Evolutionary conservation across 306 rosid genomes (phyloP), one percentile per base, ranked within the genome.

Genomic region (Cicer bijugum): DNA sequence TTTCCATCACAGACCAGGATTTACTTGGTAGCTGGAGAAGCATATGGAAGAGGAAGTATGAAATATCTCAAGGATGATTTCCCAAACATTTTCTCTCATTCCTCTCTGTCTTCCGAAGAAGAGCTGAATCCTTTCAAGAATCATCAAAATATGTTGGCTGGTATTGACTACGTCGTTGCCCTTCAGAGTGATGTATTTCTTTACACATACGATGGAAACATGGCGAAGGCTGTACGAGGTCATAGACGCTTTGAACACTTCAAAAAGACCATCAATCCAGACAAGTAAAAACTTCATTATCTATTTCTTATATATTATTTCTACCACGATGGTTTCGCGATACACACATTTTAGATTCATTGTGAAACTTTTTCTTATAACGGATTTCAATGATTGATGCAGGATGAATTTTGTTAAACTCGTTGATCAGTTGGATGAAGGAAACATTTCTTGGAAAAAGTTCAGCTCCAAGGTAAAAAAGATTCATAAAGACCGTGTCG

Each of bases 151-250:
- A 91, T 94, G 99, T 82, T 94, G 89, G 99, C 99, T 52, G 99
- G 99, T 72, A 87, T 91, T 81, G 99, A 91, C 75, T 91, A 91
- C 64, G 97, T 81, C 37, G 97, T 94, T 72, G 99, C 99, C 85
- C 91, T 94, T 45, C 86, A 89, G 78, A 91, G 99, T 63, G 88
- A 85, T 15, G 96, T 83, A 17, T 94, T 94, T 84, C 78, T 91
- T 19, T 88, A 89, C 85, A 94, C 99, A 16, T 91, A 89, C 2
- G 99, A 94, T 70, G 97, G 99, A 72, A 94, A 94, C 77, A 90
- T 94, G 99, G 99, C 99, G n/a, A 94, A 94, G 89, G 99, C 99
- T 35, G 96, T 94, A 68, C 97, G 89, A 87, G 99, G 99, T 78
- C 99, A 94, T 75, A 84, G 99, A 76, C 96, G 96, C 79, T 94